A percentile compares a stretch with the other conserved stretches of the same genome.
phyloP scores from a whole-genome alignment of 2,329 filamentous ascomycete species.

The Aspergillus neoniger region DNA sequence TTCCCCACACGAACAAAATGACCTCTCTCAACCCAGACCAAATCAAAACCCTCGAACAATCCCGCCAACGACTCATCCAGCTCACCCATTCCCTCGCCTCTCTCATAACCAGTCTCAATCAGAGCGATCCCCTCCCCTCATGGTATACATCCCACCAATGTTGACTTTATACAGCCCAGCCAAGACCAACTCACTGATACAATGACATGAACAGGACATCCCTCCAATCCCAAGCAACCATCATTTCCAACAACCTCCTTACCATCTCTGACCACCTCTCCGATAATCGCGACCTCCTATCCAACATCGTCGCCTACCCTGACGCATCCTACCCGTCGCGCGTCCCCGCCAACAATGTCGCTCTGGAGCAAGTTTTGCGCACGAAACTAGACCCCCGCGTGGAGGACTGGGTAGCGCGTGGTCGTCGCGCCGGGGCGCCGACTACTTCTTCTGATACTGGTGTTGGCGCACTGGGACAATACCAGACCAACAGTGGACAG shows the following conservation, averaged over 20 bases:
- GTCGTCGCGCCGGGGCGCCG: constrained; percentile 40
- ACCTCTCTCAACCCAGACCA: constrained; percentile 43
- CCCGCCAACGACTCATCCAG: constrained; percentile 67
- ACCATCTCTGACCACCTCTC: constrained; percentile 66
- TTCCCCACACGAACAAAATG: constrained; percentile 30
- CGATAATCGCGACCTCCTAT: constrained; percentile 67
- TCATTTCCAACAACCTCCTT: constrained; percentile 70
- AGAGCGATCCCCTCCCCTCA: constrained; percentile 66
- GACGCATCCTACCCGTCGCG: constrained; percentile 73
- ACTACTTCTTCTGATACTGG: not conserved
- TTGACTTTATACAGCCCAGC: not conserved
- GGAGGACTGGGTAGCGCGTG: constrained; percentile 70
- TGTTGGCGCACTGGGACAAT: constrained; percentile 7
- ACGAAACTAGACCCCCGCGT: constrained; percentile 82
- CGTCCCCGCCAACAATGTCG: constrained; percentile 62
- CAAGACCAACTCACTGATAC: constrained; percentile 3
- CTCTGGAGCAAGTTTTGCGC: constrained; percentile 70
- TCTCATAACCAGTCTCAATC: constrained; percentile 61
- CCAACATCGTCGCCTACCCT: constrained; percentile 71
- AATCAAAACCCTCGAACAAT: constrained; percentile 68
- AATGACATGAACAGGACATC: constrained; percentile 56
- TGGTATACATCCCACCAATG: constrained; percentile 53
- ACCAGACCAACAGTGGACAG: constrained; percentile 2
- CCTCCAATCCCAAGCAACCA: constrained; percentile 69
- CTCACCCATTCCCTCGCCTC: constrained; percentile 69